phyloP scores from a whole-genome alignment of 345 rosid genomes.

The Syzygium aqueum region DNA sequence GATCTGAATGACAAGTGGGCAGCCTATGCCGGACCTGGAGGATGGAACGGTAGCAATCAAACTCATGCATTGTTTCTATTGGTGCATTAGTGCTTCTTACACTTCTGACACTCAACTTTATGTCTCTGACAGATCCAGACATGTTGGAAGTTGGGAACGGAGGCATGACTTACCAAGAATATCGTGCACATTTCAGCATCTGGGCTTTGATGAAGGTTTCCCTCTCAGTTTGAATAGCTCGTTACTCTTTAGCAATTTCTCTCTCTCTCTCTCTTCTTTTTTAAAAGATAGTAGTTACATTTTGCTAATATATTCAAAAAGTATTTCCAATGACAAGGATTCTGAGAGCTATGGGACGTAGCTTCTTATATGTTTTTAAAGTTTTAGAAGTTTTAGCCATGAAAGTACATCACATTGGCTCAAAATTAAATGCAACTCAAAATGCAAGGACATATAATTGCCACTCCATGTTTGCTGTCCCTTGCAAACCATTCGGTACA shows the following conservation, averaged over 20 bases:
- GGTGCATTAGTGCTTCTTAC: neutral
- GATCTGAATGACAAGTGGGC: conserved; percentile 97
- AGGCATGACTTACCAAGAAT: conserved; percentile 85
- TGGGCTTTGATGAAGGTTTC: conserved; percentile 96
- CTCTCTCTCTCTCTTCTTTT: neutral
- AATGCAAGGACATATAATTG: neutral
- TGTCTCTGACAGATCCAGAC: conserved; percentile 64
- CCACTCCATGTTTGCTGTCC: neutral
- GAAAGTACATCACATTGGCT: neutral
- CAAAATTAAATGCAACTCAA: neutral
- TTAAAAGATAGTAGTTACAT: neutral
- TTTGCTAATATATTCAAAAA: neutral
- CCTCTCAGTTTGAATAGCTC: neutral
- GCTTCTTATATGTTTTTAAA: neutral
- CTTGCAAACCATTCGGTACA: neutral
- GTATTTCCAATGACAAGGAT: neutral
- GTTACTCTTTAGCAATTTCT: neutral
- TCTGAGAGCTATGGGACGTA: neutral
- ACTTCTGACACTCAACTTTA: neutral
- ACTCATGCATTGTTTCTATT: neutral
- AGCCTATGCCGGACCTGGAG: conserved; percentile 94
- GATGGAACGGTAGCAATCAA: conserved; percentile 85
- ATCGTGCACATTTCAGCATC: conserved; percentile 90
- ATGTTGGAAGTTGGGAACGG: conserved; percentile 99
- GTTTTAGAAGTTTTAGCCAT: neutral